A percentile compares a stretch with the other conserved stretches of the same genome.
phyloP scores from a whole-genome alignment of 2,329 filamentous ascomycete genomes.

The Aspergillus ustus region DNA sequence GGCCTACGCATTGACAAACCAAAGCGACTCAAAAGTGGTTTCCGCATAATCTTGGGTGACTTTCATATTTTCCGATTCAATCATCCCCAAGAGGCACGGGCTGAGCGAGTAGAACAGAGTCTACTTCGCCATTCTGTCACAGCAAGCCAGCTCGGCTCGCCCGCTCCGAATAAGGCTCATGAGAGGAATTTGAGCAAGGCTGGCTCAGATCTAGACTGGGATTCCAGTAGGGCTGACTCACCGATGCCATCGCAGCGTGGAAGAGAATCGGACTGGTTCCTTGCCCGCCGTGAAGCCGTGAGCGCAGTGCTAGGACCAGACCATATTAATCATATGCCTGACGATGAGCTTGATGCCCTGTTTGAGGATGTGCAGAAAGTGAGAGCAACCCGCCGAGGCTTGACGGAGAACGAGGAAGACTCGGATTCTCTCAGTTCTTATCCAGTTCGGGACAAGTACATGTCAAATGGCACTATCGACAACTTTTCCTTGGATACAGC shows the following conservation, averaged over 20 bases:
- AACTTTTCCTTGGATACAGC: conserved; percentile 95
- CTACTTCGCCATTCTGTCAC: conserved; percentile 81
- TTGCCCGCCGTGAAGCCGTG: conserved; percentile 91
- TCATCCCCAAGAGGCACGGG: conserved; percentile 92
- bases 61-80: conserved; percentile 99
- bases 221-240: conserved; percentile 77
- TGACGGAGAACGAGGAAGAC: conserved; percentile 71
- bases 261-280: conserved; percentile 91
- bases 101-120: conserved; percentile 87
- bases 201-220: conserved; percentile 74
- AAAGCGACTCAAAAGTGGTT: conserved; percentile 85
- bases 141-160: conserved; percentile 65
- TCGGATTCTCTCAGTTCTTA: conserved; percentile 88
- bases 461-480: conserved; percentile 91
- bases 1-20: conserved; percentile 86
- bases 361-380: conserved; percentile 94
- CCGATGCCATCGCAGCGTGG: conserved; percentile 70
- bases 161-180: conserved; percentile 69
- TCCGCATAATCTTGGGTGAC: conserved; percentile 92
- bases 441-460: conserved; percentile 88
- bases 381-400: conserved; percentile 78
- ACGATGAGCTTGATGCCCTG: conserved; percentile 90
- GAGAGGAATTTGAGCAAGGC: conserved; percentile 80
- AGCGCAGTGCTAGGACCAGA: conserved; percentile 86
- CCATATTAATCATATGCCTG: conserved; percentile 84